phyloP scores from a whole-genome alignment of 176 grass and related monocot genomes.

The Chloris gayana region DNA sequence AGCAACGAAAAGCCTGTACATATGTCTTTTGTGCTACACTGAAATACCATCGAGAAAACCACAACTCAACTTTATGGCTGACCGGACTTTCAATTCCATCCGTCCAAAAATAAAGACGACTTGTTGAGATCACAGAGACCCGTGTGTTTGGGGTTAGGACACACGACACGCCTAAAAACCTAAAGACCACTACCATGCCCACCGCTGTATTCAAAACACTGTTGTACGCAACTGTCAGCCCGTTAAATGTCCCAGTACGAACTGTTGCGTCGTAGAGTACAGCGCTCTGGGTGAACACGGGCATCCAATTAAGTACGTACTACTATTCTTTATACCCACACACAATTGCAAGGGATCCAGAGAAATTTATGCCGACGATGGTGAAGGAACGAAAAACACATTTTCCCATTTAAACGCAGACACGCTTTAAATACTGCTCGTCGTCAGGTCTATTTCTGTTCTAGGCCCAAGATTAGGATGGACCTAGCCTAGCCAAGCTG shows the following conservation, averaged over 20 bases:
- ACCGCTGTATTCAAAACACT: constrained; percentile 13
- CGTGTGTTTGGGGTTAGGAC: not conserved
- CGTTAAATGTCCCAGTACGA: constrained; percentile 7
- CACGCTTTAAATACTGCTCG: constrained; percentile 14
- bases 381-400: constrained; percentile 4
- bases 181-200: not conserved
- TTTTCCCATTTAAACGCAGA: constrained; percentile 22
- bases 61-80: not conserved
- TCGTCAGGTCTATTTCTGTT: not conserved
- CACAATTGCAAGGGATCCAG: not conserved
- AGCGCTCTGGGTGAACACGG: not conserved
- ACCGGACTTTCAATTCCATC: not conserved
- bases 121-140: not conserved
- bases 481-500: not conserved
- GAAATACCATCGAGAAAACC: not conserved
- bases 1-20: not conserved
- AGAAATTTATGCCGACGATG: not conserved
- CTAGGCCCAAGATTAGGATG: not conserved
- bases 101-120: not conserved
- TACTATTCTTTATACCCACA: not conserved
- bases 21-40: not conserved
- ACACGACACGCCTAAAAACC: not conserved
- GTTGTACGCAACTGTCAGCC: constrained; percentile 30
- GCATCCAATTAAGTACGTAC: not conserved
- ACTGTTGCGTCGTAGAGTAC: constrained; percentile 11